These are phyloP conservation scores for Fusarium clavum DNA, from an alignment of 2,329 filamentous ascomycete genomes.

Conservation along the genomic window DNA sequence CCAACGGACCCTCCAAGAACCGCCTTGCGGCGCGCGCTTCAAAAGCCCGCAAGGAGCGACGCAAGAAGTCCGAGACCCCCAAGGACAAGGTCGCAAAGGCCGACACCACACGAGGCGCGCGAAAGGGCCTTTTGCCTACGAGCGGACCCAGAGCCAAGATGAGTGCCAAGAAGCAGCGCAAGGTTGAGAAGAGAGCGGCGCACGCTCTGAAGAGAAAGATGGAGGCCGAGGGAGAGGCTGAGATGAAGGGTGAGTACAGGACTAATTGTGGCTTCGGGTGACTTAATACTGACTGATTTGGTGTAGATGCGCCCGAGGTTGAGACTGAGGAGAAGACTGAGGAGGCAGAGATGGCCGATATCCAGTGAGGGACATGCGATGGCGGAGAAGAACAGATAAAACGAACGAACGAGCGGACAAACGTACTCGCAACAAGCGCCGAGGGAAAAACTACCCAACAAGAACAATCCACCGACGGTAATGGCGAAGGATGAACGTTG, in stretches of 20 bases:
- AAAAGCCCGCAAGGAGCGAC: conserved; percentile 57
- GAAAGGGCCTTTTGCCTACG: conserved; percentile 64
- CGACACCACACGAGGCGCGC: conserved; percentile 62
- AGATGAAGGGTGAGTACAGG: conserved; percentile 62
- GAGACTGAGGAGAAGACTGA: conserved; percentile 30
- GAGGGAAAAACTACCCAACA: neutral
- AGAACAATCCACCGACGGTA: neutral
- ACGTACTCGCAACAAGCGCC: neutral
- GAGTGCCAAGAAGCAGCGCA: conserved; percentile 67
- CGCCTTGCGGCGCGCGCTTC: conserved; percentile 60
- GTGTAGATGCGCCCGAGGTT: conserved; percentile 41
- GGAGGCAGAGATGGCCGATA: conserved; percentile 48
- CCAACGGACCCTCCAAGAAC: conserved; percentile 67
- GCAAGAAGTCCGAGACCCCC: conserved; percentile 55
- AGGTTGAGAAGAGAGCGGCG: conserved; percentile 65
- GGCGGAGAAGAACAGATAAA: neutral
- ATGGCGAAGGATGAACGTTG: neutral
- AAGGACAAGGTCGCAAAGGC: conserved; percentile 56
- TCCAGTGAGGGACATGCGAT: conserved; percentile 30
- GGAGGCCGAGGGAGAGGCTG: conserved; percentile 61
- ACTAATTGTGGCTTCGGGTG: too few relatives aligned
- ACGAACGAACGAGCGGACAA: conserved; percentile 1
- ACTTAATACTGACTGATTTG: conserved; percentile 14
- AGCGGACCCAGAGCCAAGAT: conserved; percentile 64
- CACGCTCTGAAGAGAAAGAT: conserved; percentile 65